Percentiles rank a stretch among this genome's conserved stretches.
These are phyloP conservation scores for Lasiodiplodia theobromae DNA, from an alignment of 2,329 filamentous ascomycete species.

Conservation along the genomic window DNA sequence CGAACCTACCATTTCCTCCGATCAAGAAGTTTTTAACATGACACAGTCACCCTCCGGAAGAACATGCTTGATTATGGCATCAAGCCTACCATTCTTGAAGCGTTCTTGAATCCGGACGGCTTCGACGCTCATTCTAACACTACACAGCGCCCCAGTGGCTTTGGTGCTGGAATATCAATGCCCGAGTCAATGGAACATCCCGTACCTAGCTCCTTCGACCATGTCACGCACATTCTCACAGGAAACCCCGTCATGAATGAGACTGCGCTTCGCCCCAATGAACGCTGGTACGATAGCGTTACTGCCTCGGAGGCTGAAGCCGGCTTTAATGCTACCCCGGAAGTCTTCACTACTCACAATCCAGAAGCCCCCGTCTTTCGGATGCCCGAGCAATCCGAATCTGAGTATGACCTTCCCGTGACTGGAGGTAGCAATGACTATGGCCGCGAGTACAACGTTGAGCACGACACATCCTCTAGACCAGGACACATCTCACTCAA, in stretches of 20 bases:
- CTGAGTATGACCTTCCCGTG: neutral
- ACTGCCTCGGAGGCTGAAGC: neutral
- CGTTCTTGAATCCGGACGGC: neutral
- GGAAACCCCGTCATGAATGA: neutral
- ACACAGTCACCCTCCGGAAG: constrained; percentile 5
- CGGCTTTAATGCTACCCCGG: neutral
- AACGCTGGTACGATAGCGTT: neutral
- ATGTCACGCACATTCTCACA: neutral
- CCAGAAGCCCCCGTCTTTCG: neutral
- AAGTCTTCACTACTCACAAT: neutral
- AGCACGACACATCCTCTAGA: neutral
- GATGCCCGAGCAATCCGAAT: neutral
- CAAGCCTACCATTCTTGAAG: neutral
- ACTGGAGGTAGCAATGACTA: neutral
- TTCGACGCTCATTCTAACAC: neutral
- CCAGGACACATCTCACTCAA: neutral
- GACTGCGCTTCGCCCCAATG: neutral
- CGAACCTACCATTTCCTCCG: neutral
- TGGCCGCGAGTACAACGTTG: neutral
- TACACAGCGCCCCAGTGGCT: neutral
- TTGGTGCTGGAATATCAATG: neutral
- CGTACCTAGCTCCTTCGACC: neutral
- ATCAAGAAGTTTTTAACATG: neutral
- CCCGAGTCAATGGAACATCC: neutral
- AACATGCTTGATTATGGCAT: constrained; percentile 3